These are phyloP conservation scores for Anisodus tanguticus DNA, from an alignment of 257 asterid species.

Conservation along the genomic window DNA sequence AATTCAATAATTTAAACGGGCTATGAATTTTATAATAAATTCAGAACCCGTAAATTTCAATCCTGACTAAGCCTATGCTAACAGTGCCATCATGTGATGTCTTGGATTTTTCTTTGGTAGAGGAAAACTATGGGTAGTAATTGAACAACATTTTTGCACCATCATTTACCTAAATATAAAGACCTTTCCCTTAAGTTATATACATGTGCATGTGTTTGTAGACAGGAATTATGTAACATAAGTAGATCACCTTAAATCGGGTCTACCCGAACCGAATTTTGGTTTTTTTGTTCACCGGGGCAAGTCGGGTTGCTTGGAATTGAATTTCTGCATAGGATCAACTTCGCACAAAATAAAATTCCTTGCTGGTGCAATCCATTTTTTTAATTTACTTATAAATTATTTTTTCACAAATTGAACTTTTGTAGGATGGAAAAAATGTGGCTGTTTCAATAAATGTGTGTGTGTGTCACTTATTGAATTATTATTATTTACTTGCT, in stretches of 20 bases:
- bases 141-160: background rate
- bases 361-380: background rate
- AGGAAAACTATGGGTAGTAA: conserved; percentile 1
- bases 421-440: background rate
- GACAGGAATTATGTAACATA: background rate
- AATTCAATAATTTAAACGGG: background rate
- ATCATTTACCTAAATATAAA: conserved; percentile 7
- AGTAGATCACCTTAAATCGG: background rate
- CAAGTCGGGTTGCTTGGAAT: background rate
- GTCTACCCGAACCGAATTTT: background rate
- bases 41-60: too few species aligned
- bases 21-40: too few species aligned
- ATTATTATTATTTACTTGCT: too few species aligned
- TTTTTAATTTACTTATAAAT: too few species aligned
- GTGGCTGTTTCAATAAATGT: background rate
- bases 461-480: too few species aligned
- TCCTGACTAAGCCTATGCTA: too few species aligned
- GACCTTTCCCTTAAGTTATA: background rate
- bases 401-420: background rate
- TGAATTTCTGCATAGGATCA: background rate
- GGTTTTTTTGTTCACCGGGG: background rate
- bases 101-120: conserved; percentile 34
- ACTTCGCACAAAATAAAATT: background rate
- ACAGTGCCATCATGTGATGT: conserved; percentile 48
- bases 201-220: background rate